Evolutionary conservation across 1,284 basidiomycete species (phyloP).

Genomic region (Cryptococcus jaspeensis): DNA sequence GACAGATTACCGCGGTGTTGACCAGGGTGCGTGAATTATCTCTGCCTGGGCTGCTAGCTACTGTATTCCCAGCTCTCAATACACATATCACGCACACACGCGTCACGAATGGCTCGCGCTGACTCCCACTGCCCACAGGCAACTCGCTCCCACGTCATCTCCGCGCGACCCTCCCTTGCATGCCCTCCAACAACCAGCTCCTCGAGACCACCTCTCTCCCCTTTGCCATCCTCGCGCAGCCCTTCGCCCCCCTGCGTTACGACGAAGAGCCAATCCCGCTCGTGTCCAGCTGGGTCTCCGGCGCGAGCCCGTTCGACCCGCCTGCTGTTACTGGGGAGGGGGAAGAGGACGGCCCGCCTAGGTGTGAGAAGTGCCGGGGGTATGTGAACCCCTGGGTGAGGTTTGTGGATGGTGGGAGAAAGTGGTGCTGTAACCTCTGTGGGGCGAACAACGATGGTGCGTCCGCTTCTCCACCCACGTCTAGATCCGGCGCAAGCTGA

Average conservation of each 20-base stretch:
- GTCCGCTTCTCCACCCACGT: constrained; percentile 21
- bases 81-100: background rate
- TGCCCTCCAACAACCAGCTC: constrained; percentile 79
- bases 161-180: constrained; percentile 64
- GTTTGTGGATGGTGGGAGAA: constrained; percentile 79
- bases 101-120: no score
- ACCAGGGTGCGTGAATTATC: constrained; percentile 68
- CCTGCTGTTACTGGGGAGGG: constrained; percentile 65
- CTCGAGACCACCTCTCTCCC: constrained; percentile 81
- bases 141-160: constrained; percentile 70
- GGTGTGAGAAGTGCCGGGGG: constrained; percentile 81
- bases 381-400: constrained; percentile 96
- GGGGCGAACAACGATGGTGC: constrained; percentile 74
- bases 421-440: constrained; percentile 94
- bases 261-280: constrained; percentile 79
- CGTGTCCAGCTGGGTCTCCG: constrained; percentile 55
- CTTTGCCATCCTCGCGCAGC: constrained; percentile 81
- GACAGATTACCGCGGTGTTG: constrained; percentile 83
- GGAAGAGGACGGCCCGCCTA: constrained; percentile 67
- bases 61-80: background rate
- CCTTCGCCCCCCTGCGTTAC: constrained; percentile 79
- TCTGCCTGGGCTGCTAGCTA: background rate
- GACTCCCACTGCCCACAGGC: constrained; percentile 50
- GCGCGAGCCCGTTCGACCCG: constrained; percentile 53
- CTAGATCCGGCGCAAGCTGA: background rate